Evolutionary conservation across 305 asterid genomes (phyloP).

Genomic region (Withania somnifera): DNA sequence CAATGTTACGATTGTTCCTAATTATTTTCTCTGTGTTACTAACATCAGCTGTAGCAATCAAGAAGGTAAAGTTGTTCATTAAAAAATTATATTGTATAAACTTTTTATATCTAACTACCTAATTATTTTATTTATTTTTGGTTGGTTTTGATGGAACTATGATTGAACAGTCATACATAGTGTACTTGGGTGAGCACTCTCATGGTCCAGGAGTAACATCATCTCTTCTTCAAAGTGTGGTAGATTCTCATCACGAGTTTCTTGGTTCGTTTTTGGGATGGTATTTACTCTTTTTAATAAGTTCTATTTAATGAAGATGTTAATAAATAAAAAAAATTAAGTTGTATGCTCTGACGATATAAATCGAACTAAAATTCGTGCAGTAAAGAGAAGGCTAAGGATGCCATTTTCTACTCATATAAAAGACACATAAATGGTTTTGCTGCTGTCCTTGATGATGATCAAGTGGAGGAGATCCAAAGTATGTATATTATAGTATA

Average conservation of each 20-base stretch:
- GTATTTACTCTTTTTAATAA: constrained; percentile 13
- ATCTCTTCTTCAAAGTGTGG: constrained; percentile 30
- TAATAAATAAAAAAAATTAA: not conserved
- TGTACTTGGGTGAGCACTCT: constrained; percentile 77
- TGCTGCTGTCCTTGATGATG: constrained; percentile 57
- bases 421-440: constrained; percentile 56
- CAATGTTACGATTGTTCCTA: no score
- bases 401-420: constrained; percentile 56
- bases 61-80: constrained; percentile 23
- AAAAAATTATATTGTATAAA: not conserved
- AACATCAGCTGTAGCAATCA: constrained; percentile 35
- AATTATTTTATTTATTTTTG: not conserved
- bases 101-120: no score
- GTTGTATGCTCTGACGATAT: not conserved
- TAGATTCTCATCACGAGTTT: constrained; percentile 41
- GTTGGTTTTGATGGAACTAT: not conserved
- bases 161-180: constrained; percentile 43
- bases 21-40: constrained; percentile 19
- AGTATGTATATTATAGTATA: constrained; percentile 17
- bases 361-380: not conserved
- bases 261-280: constrained; percentile 54
- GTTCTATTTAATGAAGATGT: not conserved
- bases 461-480: constrained; percentile 47
- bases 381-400: constrained; percentile 47
- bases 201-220: constrained; percentile 36